Percentiles rank a stretch among this genome's conserved stretches.
Evolutionary conservation across 2,329 filamentous ascomycete species (phyloP).

Genomic region (Orbilia ellipsospora): DNA sequence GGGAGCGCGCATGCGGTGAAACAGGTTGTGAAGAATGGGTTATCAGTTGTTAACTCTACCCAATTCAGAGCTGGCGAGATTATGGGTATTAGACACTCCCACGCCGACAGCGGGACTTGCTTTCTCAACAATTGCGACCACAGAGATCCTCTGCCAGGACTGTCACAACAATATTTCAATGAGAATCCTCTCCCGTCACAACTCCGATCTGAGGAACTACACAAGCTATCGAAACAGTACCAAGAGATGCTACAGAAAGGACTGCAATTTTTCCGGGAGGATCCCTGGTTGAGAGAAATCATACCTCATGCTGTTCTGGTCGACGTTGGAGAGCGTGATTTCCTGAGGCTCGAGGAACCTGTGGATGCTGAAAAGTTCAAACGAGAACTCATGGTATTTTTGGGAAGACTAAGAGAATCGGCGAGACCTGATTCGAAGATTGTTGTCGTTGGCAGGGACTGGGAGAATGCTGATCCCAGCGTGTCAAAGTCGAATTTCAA

Average conservation of each 20-base stretch:
- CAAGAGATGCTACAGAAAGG: slow-evolving; percentile 46
- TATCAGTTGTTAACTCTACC: slow-evolving; percentile 53
- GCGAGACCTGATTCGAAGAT: slow-evolving; percentile 57
- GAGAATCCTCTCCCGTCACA: slow-evolving; percentile 55
- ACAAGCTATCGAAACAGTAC: slow-evolving; percentile 49
- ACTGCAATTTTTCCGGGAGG: slow-evolving; percentile 49
- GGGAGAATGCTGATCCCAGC: slow-evolving; percentile 40
- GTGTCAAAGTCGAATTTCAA: slow-evolving; percentile 31
- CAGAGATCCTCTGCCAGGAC: slow-evolving; percentile 33
- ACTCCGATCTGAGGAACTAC: slow-evolving; percentile 41
- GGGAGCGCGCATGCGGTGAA: slow-evolving; percentile 41
- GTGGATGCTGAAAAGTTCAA: slow-evolving; percentile 52
- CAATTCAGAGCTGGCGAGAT: slow-evolving; percentile 57
- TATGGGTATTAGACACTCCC: slow-evolving; percentile 56
- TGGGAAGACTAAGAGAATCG: slow-evolving; percentile 55
- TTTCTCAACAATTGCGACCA: slow-evolving; percentile 34
- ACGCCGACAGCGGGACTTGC: slow-evolving; percentile 55
- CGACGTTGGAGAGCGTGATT: slow-evolving; percentile 57
- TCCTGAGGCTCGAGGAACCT: slow-evolving; percentile 52
- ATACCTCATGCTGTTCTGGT: slow-evolving; percentile 52
- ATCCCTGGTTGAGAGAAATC: slow-evolving; percentile 34
- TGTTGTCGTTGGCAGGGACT: slow-evolving; percentile 55
- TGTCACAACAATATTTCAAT: slow-evolving; percentile 57
- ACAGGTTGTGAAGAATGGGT: slow-evolving; percentile 42
- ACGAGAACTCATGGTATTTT: slow-evolving; percentile 55